Evolutionary conservation across 2,329 filamentous ascomycete genomes (phyloP), one percentile per base, ranked within the genome.

Genomic region (Fusarium cyanostomum): DNA sequence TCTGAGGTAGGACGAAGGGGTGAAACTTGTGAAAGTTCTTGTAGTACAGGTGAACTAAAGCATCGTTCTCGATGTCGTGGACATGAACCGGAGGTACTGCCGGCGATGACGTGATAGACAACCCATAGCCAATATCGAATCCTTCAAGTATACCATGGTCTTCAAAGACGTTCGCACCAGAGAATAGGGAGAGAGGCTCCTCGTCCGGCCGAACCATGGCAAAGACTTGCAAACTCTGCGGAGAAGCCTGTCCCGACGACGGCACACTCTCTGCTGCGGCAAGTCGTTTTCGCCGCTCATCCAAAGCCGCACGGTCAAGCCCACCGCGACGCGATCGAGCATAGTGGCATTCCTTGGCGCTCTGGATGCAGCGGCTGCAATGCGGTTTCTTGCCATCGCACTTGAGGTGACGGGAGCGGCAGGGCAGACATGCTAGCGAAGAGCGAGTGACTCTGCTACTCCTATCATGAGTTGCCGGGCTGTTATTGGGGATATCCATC

Each of bases 361-460:
- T 77, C 9, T 75, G 71, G 24, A 66, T 64, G 64, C 83, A 86
- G 51, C 82, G 74, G 8, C 64, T 72, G 56, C 82, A 84, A 43
- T 75, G 77, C 6, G 82, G 81, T 13, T 79, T 76, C 27, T 77
- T 77, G 11, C 79, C 82, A 66, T 84, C 81, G 67, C 83, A 86
- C 64, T 84, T 84, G 31, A 84, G 70, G 68, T 85, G 83, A 30
- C 81, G 75, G 18, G 75, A 80, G 16, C 83, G 78, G 56, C 83
- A 85, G 26, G 79, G 79, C 9, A 84, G 78, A 67, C 83, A 86
- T 12, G 83, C 83, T 49, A 80, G 63, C 3, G 74, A 77, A 2
- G 67, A 64, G 5, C 66, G 61, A 8, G 61, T 69, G 10, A 21
- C 44, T 28, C 44, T 35, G n/a, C 43, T 39, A 3, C 8, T 27